Conservation (phyloP, 176 grass and related monocot genomes). For the Poa annua region DNA sequence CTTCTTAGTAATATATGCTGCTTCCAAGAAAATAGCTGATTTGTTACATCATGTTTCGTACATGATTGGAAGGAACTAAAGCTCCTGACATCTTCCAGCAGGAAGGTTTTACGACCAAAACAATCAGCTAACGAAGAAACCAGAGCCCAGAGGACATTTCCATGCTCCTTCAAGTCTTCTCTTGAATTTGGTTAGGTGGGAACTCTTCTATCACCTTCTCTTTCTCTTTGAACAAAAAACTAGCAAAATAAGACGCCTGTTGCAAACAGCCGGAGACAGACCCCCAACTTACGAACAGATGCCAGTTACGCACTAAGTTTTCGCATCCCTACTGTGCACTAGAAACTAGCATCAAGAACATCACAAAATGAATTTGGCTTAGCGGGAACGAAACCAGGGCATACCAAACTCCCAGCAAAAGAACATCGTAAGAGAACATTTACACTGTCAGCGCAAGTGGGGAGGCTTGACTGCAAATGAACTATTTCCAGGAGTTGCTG, state of each 20-base stretch:
- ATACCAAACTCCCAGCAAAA: constrained; percentile 28
- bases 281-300: neutral
- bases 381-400: neutral
- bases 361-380: constrained; percentile 30
- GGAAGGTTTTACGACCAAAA: constrained; percentile 1
- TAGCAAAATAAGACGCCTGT: neutral
- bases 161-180: constrained; percentile 25
- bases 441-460: constrained; percentile 11
- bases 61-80: constrained; percentile 30
- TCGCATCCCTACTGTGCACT: neutral
- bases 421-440: neutral
- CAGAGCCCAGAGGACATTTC: constrained; percentile 11
- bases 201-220: constrained; percentile 16
- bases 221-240: neutral
- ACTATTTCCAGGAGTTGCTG: constrained; percentile 18
- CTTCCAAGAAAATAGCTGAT: constrained; percentile 1
- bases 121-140: constrained; percentile 2
- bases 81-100: neutral
- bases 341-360: neutral
- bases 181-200: constrained; percentile 23
- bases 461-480: constrained; percentile 42
- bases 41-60: constrained; percentile 29
- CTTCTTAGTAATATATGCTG: neutral
- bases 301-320: neutral
- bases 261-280: neutral